phyloP scores from a whole-genome alignment of 2,329 filamentous ascomycete genomes.

The Gaeumannomyces sp. region DNA sequence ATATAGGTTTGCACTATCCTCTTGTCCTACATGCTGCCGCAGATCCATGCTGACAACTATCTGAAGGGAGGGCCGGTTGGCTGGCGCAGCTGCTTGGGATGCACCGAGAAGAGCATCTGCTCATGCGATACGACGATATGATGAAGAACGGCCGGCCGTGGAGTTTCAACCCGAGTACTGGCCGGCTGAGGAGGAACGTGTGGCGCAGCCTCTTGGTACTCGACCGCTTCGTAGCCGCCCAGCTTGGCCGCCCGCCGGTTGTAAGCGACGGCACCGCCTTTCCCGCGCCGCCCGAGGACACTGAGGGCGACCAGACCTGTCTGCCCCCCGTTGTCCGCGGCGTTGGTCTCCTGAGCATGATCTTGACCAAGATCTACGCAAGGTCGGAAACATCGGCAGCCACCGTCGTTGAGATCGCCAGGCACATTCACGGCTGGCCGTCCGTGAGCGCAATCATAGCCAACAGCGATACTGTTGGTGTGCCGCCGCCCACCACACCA shows the following conservation, averaged over 20 bases:
- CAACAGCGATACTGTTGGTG: not conserved
- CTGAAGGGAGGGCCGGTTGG: slow-evolving; percentile 1
- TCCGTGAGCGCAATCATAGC: not conserved
- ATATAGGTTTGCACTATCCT: slow-evolving; percentile 41
- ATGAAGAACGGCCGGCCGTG: slow-evolving; percentile 8
- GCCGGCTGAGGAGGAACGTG: slow-evolving; percentile 44
- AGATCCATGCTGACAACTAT: slow-evolving; percentile 3
- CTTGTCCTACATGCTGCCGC: not conserved
- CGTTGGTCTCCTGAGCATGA: slow-evolving; percentile 51
- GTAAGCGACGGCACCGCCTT: slow-evolving; percentile 54
- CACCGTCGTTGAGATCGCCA: slow-evolving; percentile 50
- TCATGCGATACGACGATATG: slow-evolving; percentile 8
- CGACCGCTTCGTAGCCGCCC: slow-evolving; percentile 57
- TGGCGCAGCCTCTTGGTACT: slow-evolving; percentile 61
- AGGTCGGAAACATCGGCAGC: slow-evolving; percentile 51
- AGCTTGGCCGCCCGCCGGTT: slow-evolving; percentile 54
- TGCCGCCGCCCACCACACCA: not conserved
- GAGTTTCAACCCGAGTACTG: slow-evolving; percentile 30
- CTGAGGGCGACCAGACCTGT: slow-evolving; percentile 16
- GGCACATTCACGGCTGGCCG: slow-evolving; percentile 35
- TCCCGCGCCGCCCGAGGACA: slow-evolving; percentile 36
- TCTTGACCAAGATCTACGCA: slow-evolving; percentile 54
- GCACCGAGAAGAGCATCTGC: slow-evolving; percentile 8
- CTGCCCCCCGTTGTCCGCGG: slow-evolving; percentile 52
- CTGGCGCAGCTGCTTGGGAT: slow-evolving; percentile 9